Evolutionary conservation across 2,329 filamentous ascomycete genomes (phyloP).

Genomic region (Trichoderma citrinoviride): DNA sequence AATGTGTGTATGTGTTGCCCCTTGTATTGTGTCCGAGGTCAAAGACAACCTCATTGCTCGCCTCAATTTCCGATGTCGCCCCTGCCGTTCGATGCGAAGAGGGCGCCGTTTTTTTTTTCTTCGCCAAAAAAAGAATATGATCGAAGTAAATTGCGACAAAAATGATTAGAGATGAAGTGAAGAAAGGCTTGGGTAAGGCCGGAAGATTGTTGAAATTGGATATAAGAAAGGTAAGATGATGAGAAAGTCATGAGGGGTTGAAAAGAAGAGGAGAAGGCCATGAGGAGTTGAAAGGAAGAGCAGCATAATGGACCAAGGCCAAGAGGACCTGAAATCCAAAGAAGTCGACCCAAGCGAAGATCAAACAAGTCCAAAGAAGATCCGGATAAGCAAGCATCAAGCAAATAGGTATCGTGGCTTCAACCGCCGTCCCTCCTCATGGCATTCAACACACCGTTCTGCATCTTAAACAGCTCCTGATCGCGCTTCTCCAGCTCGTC

Average conservation of each 20-base stretch:
- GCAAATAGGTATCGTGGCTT: constrained; percentile 22
- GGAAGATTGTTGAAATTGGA: neutral
- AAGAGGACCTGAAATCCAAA: no score
- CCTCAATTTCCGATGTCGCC: neutral
- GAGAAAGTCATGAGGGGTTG: no score
- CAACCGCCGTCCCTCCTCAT: constrained; percentile 28
- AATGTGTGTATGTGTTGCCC: neutral
- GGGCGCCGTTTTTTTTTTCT: neutral
- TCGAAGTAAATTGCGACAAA: neutral
- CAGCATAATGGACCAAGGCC: no score
- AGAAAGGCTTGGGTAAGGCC: no score
- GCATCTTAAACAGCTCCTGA: constrained; percentile 47
- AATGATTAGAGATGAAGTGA: neutral
- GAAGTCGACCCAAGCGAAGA: no score
- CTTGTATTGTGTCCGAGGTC: no score
- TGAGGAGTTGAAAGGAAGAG: no score
- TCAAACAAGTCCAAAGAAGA: no score
- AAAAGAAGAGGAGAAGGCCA: no score
- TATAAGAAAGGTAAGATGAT: no score
- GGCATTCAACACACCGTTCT: constrained; percentile 42
- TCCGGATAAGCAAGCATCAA: neutral
- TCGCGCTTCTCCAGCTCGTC: constrained; percentile 59
- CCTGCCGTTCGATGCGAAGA: neutral
- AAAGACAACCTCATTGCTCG: neutral
- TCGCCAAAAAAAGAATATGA: neutral